Base-by-base conservation (phyloP, 495 filamentous ascomycete genomes). In the Penicillium ochrochloron region DNA sequence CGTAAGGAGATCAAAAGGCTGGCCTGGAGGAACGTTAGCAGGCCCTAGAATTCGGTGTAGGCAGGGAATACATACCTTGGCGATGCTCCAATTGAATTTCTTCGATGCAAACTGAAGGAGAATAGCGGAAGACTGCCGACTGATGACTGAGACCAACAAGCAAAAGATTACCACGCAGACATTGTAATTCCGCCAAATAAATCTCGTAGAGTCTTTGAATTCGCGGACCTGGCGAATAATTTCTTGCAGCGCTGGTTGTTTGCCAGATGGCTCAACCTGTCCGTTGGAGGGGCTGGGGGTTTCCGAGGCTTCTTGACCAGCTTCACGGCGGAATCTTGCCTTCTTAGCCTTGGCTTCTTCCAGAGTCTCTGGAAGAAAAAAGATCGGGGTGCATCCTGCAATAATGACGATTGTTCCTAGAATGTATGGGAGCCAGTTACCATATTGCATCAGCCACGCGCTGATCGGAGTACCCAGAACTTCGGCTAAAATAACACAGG, bases 311-410 rank as follows among this genome's bases (percentile, higher is more conserved):
- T 33, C 31, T 14, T n/a, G 9, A 34, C 11, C 11, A 37, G 53
- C 29, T 55, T 12, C 53, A 8, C 34, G 15, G 58, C 59, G 42
- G 52, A 29, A 48, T 52, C 14, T 15, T 44, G 54, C 19, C 39
- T 68, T 70, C 17, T 67, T 70, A n/a, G 62, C 64, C 58, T 70
- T 67, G 34, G 64, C 61, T 44, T 66, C 62, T 59, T 55, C 56
- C 29, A 83, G 71, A 11, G 78, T 85, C 62, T 86, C 83, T 1
- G 83, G 83, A 1, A 84, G 67, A 25, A 83, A 64, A 0, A 79
- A 58, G n/a, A 74, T 48, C 15, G 75, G 58, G 8, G 64, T 31
- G 21, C 61, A 58, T n/a, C 77, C 75, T 21, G 77, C 7, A 4
- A 74, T 23, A 0, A 79, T 57, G 0, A 78, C 61, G 4, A 71